Evolutionary conservation across 1,284 basidiomycete species (phyloP).

Genomic region (Tranzscheliella williamsii): DNA sequence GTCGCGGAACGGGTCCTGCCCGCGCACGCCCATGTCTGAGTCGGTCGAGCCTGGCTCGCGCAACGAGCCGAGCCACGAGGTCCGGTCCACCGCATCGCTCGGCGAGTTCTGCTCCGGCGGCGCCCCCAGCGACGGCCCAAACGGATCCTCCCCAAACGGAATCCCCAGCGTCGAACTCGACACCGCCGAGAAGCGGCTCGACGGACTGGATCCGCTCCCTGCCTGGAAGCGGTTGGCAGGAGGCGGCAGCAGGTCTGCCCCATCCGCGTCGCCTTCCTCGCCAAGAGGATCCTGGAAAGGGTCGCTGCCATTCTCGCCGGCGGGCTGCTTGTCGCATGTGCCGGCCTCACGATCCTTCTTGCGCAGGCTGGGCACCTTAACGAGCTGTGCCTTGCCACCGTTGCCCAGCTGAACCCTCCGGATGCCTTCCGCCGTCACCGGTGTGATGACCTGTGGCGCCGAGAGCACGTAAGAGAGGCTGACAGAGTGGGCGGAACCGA

Average conservation of each 20-base stretch:
- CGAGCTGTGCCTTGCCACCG: conserved; percentile 33
- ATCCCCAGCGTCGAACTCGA: conserved; percentile 31
- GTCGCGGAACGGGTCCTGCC: not conserved
- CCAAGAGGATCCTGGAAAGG: conserved; percentile 11
- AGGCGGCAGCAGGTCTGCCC: conserved; percentile 2
- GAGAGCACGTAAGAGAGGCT: conserved; percentile 29
- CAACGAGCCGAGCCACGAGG: conserved; percentile 1
- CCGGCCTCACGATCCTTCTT: no score
- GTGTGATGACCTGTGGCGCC: conserved; percentile 38
- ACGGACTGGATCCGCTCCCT: not conserved
- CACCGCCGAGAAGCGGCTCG: conserved; percentile 1
- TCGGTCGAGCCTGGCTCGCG: not conserved
- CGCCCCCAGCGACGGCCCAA: conserved; percentile 1
- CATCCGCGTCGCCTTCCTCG: not conserved
- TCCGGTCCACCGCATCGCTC: not conserved
- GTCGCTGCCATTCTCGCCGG: not conserved
- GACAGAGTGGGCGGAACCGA: conserved; percentile 12
- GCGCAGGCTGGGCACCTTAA: conserved; percentile 16
- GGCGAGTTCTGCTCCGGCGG: conserved; percentile 3
- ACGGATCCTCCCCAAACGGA: conserved; percentile 30
- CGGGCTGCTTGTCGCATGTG: not conserved
- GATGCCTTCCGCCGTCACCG: conserved; percentile 20
- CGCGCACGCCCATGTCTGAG: no score
- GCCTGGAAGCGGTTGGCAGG: conserved; percentile 1
- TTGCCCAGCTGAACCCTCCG: conserved; percentile 27